Base-by-base conservation (phyloP, 73 alveolate species). In the Paramecium sexaurelia region DNA sequence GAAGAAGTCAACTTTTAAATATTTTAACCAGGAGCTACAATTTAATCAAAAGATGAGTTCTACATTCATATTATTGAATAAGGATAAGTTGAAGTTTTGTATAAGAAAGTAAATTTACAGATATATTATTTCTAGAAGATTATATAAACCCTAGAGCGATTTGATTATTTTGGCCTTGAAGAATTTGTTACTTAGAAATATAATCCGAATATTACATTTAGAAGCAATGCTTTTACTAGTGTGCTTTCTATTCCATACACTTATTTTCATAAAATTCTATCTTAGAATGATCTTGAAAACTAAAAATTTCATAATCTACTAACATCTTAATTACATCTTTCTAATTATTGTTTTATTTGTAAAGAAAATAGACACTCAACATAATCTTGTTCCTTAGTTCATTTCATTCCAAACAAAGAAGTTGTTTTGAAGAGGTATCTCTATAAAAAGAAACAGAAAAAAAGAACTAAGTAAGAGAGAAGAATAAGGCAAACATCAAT, bases 21-120 rank as follows among this genome's bases (percentile, higher is more conserved):
- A 13, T 73, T 33, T 39, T 73, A 33, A 11, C 87, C 87, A 5
- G 87, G 87, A 32, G 57, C 57, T 3, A 73, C 57, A 27, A 73
- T 73, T 73, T 33, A 33, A 36, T 73, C 87, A 73, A 73, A 73
- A 73, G 55, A 33, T 27, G 87, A 73, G n/a, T 36, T 36, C 19
- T 73, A 13, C 27, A 36, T 73, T 39, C 57, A 39, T 73, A 33
- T 73, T 3, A 73, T 73, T 73, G 87, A 73, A 39, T 36, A 73
- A 73, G 87, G 87, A 36, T 73, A 20, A 73, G 57, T 73, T 9
- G 87, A 73, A 33, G 87, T 73, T 15, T 33, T 39, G 20, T 73
- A 73, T 61, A 61, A 61, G 10, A 71, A 71, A 36, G 86, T 71
- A 35, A 4, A 15, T 11, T 33, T 61, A 10, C 13, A 4, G 7